phyloP scores from a whole-genome alignment of 352 stramenopile genomes.

The Phytopythium delawarense region DNA sequence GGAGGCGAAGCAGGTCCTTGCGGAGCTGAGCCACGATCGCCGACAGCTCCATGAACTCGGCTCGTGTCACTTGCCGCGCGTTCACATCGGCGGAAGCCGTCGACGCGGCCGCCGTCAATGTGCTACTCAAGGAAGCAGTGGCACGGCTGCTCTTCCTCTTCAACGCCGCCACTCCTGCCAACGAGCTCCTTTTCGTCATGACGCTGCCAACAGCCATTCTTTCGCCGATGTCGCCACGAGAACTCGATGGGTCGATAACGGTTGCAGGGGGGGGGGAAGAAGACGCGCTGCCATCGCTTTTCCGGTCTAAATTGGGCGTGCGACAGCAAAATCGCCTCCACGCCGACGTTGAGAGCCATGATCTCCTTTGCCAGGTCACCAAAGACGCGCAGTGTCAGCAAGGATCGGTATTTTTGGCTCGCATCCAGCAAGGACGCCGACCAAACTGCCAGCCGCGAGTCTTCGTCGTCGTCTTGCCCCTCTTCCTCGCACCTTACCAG shows the following conservation, averaged over 20 bases:
- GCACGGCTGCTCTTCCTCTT: conserved; percentile 15
- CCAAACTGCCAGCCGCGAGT: not conserved
- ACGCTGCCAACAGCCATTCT: conserved; percentile 5
- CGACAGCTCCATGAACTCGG: conserved; percentile 60
- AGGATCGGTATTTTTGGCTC: not conserved
- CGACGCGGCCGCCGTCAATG: conserved; percentile 10
- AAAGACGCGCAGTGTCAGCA: not conserved
- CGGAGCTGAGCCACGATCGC: conserved; percentile 35
- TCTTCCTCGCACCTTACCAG: not conserved
- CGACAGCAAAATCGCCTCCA: not conserved
- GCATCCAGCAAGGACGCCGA: not conserved
- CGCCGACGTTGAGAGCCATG: too few relatives aligned
- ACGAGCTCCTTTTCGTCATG: conserved; percentile 12
- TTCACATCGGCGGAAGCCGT: conserved; percentile 28
- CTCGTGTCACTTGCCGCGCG: conserved; percentile 43
- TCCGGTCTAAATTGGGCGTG: not conserved
- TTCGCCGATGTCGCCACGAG: not conserved
- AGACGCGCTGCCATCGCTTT: not conserved
- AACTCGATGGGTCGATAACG: not conserved
- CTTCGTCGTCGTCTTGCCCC: not conserved
- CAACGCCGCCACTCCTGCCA: not conserved
- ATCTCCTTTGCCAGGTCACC: not conserved
- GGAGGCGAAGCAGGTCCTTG: conserved; percentile 38
- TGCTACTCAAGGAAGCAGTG: not conserved
- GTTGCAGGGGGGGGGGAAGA: not conserved